phyloP scores from a whole-genome alignment of 305 asterid species.

The Fraxinus latifolia region DNA sequence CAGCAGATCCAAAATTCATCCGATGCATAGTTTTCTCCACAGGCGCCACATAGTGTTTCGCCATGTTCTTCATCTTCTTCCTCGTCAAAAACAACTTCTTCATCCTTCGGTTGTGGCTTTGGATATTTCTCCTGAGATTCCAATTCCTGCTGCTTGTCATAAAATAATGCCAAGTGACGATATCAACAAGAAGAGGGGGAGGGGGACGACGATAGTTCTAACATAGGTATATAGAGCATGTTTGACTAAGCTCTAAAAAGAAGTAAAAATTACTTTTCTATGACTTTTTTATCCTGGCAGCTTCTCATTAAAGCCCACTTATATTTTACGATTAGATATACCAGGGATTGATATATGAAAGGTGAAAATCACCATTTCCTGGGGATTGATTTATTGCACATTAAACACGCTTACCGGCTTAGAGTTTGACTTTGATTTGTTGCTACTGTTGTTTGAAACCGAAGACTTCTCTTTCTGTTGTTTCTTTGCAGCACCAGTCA shows the following conservation, averaged over 20 bases:
- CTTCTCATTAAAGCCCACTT: background rate
- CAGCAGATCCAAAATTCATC: constrained; percentile 52
- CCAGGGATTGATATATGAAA: background rate
- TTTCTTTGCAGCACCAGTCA: constrained; percentile 38
- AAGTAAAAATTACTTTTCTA: background rate
- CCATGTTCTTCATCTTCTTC: constrained; percentile 42
- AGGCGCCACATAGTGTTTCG: constrained; percentile 41
- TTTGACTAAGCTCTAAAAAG: background rate
- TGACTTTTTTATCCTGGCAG: background rate
- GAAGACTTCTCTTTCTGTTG: constrained; percentile 39
- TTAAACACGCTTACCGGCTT: background rate
- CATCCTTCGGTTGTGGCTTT: constrained; percentile 29
- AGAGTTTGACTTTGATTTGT: constrained; percentile 33
- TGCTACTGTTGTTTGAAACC: constrained; percentile 28
- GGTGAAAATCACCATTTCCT: background rate
- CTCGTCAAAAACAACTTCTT: constrained; percentile 30
- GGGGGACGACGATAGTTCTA: background rate
- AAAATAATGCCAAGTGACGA: background rate
- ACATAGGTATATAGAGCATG: constrained; percentile 16
- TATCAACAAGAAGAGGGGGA: background rate
- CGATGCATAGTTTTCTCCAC: constrained; percentile 36
- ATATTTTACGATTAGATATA: background rate
- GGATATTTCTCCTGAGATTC: constrained; percentile 26
- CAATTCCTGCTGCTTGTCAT: constrained; percentile 27
- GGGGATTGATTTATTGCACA: background rate